phyloP scores from a whole-genome alignment of 768 basidiomycete genomes.

The Xerocomellus amylosporus region DNA sequence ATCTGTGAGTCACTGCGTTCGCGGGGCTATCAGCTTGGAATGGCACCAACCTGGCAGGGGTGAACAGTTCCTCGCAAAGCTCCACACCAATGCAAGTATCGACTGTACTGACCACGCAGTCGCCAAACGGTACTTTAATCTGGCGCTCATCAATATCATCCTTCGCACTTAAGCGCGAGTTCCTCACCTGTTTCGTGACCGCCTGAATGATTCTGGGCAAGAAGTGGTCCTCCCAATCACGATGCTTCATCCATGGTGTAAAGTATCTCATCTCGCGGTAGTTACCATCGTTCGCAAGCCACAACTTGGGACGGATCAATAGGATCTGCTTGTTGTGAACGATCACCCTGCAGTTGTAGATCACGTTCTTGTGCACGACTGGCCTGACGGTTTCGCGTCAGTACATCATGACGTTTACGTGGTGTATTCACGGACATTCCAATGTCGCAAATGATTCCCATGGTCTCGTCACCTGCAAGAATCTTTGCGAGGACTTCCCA shows the following conservation, averaged over 20 bases:
- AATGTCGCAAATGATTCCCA: conserved; percentile 92
- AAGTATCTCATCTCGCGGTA: conserved; percentile 90
- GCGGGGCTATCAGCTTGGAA: not conserved
- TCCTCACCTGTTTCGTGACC: conserved; percentile 78
- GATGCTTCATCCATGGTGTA: conserved; percentile 91
- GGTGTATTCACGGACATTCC: conserved; percentile 69
- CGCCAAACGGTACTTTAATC: conserved; percentile 92
- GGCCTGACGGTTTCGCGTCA: conserved; percentile 58
- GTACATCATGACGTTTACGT: not conserved
- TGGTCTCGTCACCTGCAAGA: conserved; percentile 69
- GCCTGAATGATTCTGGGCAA: conserved; percentile 84
- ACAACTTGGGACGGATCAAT: conserved; percentile 98
- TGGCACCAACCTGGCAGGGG: conserved; percentile 74
- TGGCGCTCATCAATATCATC: conserved; percentile 28
- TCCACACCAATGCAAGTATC: conserved; percentile 98
- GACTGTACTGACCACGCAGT: conserved; percentile 86
- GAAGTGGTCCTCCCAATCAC: conserved; percentile 87
- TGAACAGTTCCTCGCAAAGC: conserved; percentile 96
- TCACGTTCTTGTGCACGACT: conserved; percentile 95
- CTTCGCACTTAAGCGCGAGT: not conserved
- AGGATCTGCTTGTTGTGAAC: conserved; percentile 83
- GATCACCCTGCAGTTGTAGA: conserved; percentile 94
- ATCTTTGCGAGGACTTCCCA: conserved; percentile 98
- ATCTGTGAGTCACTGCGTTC: not conserved
- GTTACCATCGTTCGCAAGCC: conserved; percentile 98